Percentiles rank a stretch among this genome's conserved stretches.
These are phyloP conservation scores for Apiospora hydei DNA, from an alignment of 2,329 filamentous ascomycete species.

Conservation along the genomic window DNA sequence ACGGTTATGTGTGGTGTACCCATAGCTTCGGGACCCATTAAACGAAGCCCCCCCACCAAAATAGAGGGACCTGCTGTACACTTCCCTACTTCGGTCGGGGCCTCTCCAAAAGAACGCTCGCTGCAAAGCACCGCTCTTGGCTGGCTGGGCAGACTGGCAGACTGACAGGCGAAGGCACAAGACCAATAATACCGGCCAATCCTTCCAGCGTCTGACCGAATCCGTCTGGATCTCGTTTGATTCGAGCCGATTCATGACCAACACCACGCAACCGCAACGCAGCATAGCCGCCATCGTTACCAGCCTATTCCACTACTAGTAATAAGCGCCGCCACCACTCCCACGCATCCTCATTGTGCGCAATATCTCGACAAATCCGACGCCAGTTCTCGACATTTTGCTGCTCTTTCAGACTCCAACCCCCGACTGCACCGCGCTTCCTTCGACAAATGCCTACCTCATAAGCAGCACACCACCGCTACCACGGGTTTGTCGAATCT, in stretches of 20 bases:
- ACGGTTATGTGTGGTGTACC: constrained; percentile 18
- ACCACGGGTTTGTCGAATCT: constrained; percentile 2
- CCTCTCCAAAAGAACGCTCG: constrained; percentile 9
- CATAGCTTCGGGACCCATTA: constrained; percentile 19
- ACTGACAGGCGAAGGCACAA: constrained; percentile 8
- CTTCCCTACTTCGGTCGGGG: background rate
- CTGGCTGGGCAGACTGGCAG: constrained; percentile 10
- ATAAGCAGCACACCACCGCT: background rate
- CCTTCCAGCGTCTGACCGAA: background rate
- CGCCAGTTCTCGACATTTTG: constrained; percentile 2
- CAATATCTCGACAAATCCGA: constrained; percentile 17
- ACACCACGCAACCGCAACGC: constrained; percentile 21
- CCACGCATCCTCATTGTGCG: constrained; percentile 5
- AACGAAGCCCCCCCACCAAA: constrained; percentile 15
- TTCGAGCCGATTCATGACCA: constrained; percentile 7
- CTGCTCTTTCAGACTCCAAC: background rate
- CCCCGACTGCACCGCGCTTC: background rate
- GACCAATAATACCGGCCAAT: constrained; percentile 20
- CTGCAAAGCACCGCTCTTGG: constrained; percentile 2
- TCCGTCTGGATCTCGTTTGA: constrained; percentile 5
- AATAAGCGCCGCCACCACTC: constrained; percentile 16
- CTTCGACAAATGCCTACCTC: constrained; percentile 10
- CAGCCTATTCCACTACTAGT: constrained; percentile 9
- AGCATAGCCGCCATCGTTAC: constrained; percentile 13
- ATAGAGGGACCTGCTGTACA: constrained; percentile 5